Conservation (phyloP, 2,329 filamentous ascomycete species). For the Hymenoscyphus fructigenus region DNA sequence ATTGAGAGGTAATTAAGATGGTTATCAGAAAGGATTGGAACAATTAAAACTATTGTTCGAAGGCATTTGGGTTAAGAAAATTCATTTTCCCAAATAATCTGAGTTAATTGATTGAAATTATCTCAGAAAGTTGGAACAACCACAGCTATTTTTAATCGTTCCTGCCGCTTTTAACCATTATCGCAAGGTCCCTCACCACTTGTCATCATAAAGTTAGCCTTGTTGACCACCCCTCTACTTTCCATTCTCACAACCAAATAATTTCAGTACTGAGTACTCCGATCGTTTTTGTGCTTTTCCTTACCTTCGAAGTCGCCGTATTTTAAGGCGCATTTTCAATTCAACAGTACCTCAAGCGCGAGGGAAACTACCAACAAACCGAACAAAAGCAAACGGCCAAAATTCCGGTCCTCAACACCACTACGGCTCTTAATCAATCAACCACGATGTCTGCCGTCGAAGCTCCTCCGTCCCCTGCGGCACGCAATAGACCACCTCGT, state of each 20-base stretch:
- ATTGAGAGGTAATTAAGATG: too few species aligned
- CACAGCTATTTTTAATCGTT: background rate
- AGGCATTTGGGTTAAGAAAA: background rate
- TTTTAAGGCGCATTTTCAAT: slow-evolving; percentile 30
- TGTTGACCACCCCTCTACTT: slow-evolving; percentile 11
- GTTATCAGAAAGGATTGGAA: too few species aligned
- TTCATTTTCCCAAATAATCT: background rate
- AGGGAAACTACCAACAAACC: background rate
- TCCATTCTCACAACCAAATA: slow-evolving; percentile 2
- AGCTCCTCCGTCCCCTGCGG: slow-evolving; percentile 14
- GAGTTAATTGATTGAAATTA: background rate
- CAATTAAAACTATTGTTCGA: background rate
- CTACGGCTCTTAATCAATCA: slow-evolving; percentile 5
- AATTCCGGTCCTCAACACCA: background rate
- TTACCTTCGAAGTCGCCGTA: slow-evolving; percentile 35
- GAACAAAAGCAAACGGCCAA: background rate
- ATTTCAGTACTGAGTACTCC: background rate
- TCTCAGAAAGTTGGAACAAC: background rate
- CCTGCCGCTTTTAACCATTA: background rate
- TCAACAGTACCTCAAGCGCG: background rate
- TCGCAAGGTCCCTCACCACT: background rate
- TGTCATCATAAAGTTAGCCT: slow-evolving; percentile 24
- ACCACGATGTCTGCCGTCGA: slow-evolving; percentile 25
- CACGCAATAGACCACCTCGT: slow-evolving; percentile 23
- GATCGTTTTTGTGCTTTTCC: slow-evolving; percentile 16